Conservation (phyloP, 2,329 filamentous ascomycete genomes). For the Epicoccum nigrum region DNA sequence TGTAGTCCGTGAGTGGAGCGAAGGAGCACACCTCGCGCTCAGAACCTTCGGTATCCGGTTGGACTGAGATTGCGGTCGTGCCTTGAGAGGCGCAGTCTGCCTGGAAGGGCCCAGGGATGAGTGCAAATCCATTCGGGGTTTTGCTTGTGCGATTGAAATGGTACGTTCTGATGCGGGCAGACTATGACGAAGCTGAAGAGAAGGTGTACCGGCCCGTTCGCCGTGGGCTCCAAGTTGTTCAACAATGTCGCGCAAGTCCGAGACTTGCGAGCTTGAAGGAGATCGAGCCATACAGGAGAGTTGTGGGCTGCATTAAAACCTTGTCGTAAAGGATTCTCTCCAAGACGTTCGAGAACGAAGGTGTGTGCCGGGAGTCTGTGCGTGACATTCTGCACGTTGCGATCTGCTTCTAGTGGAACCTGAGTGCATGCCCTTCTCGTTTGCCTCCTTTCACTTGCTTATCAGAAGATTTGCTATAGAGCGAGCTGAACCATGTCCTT, state of each 20-base stretch:
- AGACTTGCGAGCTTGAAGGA: constrained; percentile 1
- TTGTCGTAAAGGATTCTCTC: not conserved
- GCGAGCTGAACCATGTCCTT: not conserved
- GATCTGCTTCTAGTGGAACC: not conserved
- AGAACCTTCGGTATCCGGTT: constrained; percentile 6
- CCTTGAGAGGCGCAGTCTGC: not conserved
- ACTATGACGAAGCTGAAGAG: not conserved
- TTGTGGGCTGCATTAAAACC: not conserved
- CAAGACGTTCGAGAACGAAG: not conserved
- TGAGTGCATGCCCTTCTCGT: constrained; percentile 21
- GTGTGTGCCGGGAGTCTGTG: constrained; percentile 1
- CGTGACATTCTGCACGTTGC: not conserved
- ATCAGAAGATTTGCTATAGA: not conserved
- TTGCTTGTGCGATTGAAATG: not conserved
- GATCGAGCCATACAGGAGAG: not conserved
- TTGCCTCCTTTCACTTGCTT: no score
- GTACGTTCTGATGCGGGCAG: no score
- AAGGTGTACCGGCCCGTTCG: not conserved
- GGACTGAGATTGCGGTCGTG: not conserved
- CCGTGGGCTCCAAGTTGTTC: not conserved
- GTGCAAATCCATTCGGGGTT: not conserved
- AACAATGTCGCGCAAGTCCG: constrained; percentile 5
- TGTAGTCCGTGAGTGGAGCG: constrained; percentile 2
- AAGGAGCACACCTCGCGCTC: not conserved
- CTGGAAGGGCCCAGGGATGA: not conserved